Conservation (phyloP, 148 eudicot species). For the Cornus suecica region DNA sequence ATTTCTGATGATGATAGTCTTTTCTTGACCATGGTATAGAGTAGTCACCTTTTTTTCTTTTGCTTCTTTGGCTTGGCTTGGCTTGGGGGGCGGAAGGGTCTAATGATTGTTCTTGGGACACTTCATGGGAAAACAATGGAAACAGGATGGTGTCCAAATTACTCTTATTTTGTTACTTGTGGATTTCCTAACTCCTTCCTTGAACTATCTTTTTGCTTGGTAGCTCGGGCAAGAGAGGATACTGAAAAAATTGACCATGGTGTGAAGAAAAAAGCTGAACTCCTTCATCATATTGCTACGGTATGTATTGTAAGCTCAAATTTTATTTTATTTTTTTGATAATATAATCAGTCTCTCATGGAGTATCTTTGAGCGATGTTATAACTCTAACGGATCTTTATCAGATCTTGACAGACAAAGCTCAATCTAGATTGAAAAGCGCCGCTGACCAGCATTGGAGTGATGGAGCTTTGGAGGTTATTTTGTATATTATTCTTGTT, state of each 20-base stretch:
- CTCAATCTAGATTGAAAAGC: constrained; percentile 78
- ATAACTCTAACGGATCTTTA: neutral
- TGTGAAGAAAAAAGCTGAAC: constrained; percentile 87
- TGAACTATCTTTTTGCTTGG: constrained; percentile 23
- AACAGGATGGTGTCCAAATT: neutral
- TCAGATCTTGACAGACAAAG: constrained; percentile 78
- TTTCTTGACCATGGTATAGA: too few relatives aligned
- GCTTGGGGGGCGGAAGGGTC: too few relatives aligned
- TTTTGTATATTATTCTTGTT: constrained; percentile 1
- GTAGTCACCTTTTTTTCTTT: constrained; percentile 6
- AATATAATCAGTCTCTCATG: neutral
- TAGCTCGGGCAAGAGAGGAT: constrained; percentile 97
- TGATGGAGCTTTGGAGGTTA: constrained; percentile 98
- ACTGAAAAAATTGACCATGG: constrained; percentile 76
- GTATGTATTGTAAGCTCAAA: constrained; percentile 34
- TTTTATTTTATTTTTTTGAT: constrained; percentile 7
- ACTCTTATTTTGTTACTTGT: constrained; percentile 2
- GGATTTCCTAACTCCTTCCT: constrained; percentile 5
- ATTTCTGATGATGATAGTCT: neutral
- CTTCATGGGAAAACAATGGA: neutral
- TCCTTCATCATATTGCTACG: constrained; percentile 74
- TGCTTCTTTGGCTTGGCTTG: neutral
- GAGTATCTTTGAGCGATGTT: neutral
- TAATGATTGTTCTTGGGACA: too few relatives aligned
- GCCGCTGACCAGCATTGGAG: constrained; percentile 96